Conservation (phyloP, 2,329 filamentous ascomycete species). For the Aphanocladium album region DNA sequence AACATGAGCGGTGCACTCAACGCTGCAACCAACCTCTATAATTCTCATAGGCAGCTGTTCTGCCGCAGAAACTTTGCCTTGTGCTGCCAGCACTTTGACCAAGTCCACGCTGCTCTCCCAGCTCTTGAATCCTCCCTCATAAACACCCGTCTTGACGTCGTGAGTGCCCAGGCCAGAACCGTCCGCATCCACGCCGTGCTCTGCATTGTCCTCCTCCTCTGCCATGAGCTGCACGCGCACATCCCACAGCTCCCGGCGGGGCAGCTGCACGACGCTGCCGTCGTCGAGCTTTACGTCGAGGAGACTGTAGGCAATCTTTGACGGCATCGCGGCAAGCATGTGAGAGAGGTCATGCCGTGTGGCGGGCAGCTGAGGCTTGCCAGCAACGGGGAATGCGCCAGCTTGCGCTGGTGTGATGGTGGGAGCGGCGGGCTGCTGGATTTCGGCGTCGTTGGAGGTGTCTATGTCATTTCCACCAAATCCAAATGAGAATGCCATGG, state of each 20-base stretch:
- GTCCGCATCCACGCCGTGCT: slow-evolving; percentile 27
- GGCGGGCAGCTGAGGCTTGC: slow-evolving; percentile 54
- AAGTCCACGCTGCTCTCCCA: slow-evolving; percentile 84
- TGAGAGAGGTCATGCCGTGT: slow-evolving; percentile 44
- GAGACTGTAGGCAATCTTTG: slow-evolving; percentile 65
- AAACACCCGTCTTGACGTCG: slow-evolving; percentile 75
- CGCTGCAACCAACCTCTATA: slow-evolving; percentile 48
- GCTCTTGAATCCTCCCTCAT: slow-evolving; percentile 84
- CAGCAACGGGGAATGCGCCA: slow-evolving; percentile 56
- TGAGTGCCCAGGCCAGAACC: slow-evolving; percentile 57
- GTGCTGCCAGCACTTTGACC: slow-evolving; percentile 57
- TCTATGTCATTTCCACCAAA: slow-evolving; percentile 63
- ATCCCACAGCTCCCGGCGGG: slow-evolving; percentile 75
- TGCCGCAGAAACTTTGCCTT: slow-evolving; percentile 31
- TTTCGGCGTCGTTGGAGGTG: slow-evolving; percentile 34
- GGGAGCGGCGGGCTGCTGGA: slow-evolving; percentile 12
- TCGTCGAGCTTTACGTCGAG: slow-evolving; percentile 55
- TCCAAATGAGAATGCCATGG: slow-evolving; percentile 53
- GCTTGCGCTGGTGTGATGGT: slow-evolving; percentile 18
- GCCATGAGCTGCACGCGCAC: slow-evolving; percentile 78
- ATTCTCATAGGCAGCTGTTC: slow-evolving; percentile 36
- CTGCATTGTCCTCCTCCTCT: slow-evolving; percentile 46
- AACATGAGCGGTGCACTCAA: background rate
- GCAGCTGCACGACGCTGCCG: slow-evolving; percentile 50
- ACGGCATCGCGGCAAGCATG: slow-evolving; percentile 59